These are phyloP conservation scores for Diplocarpon mali DNA, from an alignment of 2,329 filamentous ascomycete species.

Conservation along the genomic window DNA sequence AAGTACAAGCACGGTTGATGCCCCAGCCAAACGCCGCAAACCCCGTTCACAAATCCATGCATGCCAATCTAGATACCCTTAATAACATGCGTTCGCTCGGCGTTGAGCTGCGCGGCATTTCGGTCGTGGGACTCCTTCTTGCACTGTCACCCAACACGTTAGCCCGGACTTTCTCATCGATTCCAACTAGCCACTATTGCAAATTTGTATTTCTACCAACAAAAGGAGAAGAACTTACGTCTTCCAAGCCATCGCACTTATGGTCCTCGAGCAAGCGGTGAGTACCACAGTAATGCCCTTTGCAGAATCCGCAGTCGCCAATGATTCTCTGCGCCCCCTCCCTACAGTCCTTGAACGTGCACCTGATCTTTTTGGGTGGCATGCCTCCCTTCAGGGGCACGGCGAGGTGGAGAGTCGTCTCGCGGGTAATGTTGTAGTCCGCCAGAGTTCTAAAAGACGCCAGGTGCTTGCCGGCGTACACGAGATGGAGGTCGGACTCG, in stretches of 20 bases:
- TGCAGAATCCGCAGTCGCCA: constrained; percentile 91
- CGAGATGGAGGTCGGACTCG: constrained; percentile 39
- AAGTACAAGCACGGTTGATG: constrained; percentile 3
- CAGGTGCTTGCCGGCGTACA: constrained; percentile 47
- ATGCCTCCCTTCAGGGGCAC: constrained; percentile 45
- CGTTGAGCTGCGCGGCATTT: constrained; percentile 85
- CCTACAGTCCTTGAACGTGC: constrained; percentile 82
- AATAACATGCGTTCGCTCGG: constrained; percentile 87
- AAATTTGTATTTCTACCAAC: neutral
- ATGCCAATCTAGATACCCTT: constrained; percentile 59
- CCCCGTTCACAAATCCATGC: too few species aligned
- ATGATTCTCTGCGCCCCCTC: constrained; percentile 84
- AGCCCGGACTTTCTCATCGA: constrained; percentile 30
- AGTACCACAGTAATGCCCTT: constrained; percentile 88
- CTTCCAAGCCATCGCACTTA: constrained; percentile 83
- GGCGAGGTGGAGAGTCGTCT: constrained; percentile 41
- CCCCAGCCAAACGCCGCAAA: too few species aligned
- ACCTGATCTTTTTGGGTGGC: constrained; percentile 70
- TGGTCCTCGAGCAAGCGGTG: constrained; percentile 91
- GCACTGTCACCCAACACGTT: constrained; percentile 44
- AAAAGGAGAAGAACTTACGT: constrained; percentile 42
- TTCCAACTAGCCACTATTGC: constrained; percentile 34
- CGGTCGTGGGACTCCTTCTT: constrained; percentile 94
- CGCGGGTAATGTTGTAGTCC: constrained; percentile 36
- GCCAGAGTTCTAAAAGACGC: constrained; percentile 32